Evolutionary conservation across 768 basidiomycete species (phyloP).

Genomic region (Bullera alba): DNA sequence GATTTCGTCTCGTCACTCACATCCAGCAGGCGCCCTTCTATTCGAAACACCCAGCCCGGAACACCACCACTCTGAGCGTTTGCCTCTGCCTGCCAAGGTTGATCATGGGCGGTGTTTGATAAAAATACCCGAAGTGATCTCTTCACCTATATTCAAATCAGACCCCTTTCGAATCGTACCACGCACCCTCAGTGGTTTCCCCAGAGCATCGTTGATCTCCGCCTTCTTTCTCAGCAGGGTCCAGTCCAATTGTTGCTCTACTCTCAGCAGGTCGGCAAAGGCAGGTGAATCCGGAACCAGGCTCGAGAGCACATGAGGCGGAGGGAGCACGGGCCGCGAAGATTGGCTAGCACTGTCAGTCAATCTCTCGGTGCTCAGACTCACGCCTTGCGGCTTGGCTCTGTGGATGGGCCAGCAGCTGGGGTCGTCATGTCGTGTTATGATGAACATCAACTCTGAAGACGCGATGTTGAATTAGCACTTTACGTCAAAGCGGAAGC

Average conservation of each 20-base stretch:
- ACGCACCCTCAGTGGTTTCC: constrained; percentile 65
- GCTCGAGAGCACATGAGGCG: constrained; percentile 58
- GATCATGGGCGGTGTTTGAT: constrained; percentile 77
- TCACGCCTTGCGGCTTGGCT: too few relatives aligned
- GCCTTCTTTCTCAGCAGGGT: constrained; percentile 82
- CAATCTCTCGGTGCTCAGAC: too few relatives aligned
- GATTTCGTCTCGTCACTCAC: constrained; percentile 29
- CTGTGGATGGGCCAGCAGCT: background rate
- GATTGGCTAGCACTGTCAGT: too few relatives aligned
- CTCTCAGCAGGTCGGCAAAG: constrained; percentile 76
- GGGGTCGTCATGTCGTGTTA: background rate
- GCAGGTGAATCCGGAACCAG: constrained; percentile 75
- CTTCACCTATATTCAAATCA: constrained; percentile 55
- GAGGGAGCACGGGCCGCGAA: constrained; percentile 31
- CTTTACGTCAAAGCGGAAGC: too few relatives aligned
- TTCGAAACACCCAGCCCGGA: constrained; percentile 77
- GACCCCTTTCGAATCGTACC: constrained; percentile 17
- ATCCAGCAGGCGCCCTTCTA: constrained; percentile 74
- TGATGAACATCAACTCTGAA: too few relatives aligned
- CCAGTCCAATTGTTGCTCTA: constrained; percentile 91
- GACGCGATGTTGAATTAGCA: too few relatives aligned
- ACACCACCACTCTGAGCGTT: constrained; percentile 61
- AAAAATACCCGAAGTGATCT: constrained; percentile 78
- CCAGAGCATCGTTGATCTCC: constrained; percentile 83
- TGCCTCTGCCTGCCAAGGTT: constrained; percentile 65